Base-by-base conservation (phyloP, 164 flowering plant genomes). In the Vitis amurensis region DNA sequence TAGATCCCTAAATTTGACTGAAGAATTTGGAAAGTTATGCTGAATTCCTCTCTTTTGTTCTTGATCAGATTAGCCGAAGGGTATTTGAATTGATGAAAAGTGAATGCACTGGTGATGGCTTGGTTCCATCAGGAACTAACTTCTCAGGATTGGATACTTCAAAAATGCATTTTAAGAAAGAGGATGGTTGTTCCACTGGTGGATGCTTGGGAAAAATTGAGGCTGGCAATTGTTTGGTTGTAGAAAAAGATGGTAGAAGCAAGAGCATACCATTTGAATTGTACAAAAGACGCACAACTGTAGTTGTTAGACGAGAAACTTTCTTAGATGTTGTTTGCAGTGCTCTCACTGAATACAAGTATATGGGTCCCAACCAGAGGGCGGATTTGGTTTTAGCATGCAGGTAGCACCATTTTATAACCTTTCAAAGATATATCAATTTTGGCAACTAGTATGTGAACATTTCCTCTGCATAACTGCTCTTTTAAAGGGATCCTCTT, bases 281-380 rank as follows among this genome's bases (percentile, higher is more conserved):
- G 71, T 90, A 91, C 85, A 90, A 91, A 80, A 84, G 85, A 61
- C 91, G 89, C 68, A 92, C 92, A 17, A 89, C 96, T 67, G 78
- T 86, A 30, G 71, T 84, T 68, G 86, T 92, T 56, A 75, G 65
- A 66, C 88, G 96, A 79, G 83, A 83, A 58, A 77, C 80, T 15
- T 92, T 92, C 82, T 66, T 89, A 74, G 86, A 91, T 79, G 81
- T 91, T 85, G 94, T 91, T 69, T 92, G 96, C 77, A 90, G 82
- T 72, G 87, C 88, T 69, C 87, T 92, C 68, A 76, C 93, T 48
- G 87, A 84, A 57, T 92, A 92, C 52, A 92, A 92, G 83, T 91
- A 92, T 70, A 85, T 90, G 51, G 90, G 94, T 65, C 91, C 87
- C 44, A 89, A 89, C 74, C 94, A 91, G 79, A 89, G 91, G 82